Percentiles rank a stretch among this genome's conserved stretches.
Evolutionary conservation across 2,329 filamentous ascomycete genomes (phyloP).

Genomic region (Curvularia lunata): DNA sequence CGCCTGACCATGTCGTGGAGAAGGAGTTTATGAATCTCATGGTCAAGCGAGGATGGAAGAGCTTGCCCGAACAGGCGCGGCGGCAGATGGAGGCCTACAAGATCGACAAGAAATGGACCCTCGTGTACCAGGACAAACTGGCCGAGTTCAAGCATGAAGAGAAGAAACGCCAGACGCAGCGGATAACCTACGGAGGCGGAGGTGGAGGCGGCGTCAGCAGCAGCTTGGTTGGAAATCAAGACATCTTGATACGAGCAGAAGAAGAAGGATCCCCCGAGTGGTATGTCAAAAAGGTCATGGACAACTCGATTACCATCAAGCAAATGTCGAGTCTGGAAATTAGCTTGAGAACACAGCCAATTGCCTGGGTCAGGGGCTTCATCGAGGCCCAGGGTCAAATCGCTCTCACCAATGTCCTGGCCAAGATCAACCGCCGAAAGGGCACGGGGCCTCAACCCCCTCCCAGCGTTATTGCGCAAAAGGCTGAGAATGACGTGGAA

Average conservation of each 20-base stretch:
- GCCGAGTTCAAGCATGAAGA: constrained; percentile 95
- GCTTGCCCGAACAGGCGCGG: constrained; percentile 90
- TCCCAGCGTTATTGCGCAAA: constrained; percentile 58
- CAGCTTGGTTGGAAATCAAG: constrained; percentile 51
- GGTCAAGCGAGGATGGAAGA: constrained; percentile 98
- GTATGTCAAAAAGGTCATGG: constrained; percentile 97
- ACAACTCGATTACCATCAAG: constrained; percentile 90
- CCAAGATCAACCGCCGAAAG: constrained; percentile 91
- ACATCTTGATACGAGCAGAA: constrained; percentile 77
- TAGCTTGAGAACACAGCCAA: constrained; percentile 92
- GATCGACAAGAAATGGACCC: constrained; percentile 93
- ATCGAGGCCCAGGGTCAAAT: constrained; percentile 98
- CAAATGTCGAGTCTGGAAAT: constrained; percentile 92
- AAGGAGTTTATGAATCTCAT: constrained; percentile 92
- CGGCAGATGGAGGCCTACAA: constrained; percentile 97
- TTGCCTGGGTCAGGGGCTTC: constrained; percentile 94
- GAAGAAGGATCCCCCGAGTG: constrained; percentile 97
- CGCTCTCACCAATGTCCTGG: constrained; percentile 88
- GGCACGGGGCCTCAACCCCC: constrained; percentile 73
- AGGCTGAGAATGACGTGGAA: constrained; percentile 78
- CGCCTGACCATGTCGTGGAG: constrained; percentile 81
- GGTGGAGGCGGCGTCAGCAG: constrained; percentile 7
- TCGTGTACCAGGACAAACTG: constrained; percentile 92
- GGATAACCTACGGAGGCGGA: constrained; percentile 63
- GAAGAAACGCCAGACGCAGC: constrained; percentile 78